These are phyloP conservation scores for Talaromyces sp. DNA, from an alignment of 2,329 filamentous ascomycete genomes.

Conservation along the genomic window DNA sequence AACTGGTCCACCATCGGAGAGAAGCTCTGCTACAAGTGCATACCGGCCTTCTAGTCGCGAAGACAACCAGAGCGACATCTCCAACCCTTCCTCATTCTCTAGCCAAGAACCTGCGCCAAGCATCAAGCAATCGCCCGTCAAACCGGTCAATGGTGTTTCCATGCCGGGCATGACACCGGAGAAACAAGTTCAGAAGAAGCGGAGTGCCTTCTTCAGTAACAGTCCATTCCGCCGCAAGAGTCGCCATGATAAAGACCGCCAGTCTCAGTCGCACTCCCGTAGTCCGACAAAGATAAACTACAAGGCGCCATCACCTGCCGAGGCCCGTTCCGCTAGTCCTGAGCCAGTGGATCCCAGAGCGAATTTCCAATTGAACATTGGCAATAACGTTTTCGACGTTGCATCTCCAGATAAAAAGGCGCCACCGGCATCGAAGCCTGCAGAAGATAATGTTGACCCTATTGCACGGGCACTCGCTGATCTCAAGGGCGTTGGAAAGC, in stretches of 20 bases:
- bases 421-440: constrained; percentile 33
- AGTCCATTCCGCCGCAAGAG: constrained; percentile 92
- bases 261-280: constrained; percentile 35
- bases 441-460: constrained; percentile 68
- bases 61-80: constrained; percentile 87
- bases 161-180: constrained; percentile 52
- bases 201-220: constrained; percentile 87
- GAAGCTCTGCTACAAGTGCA: constrained; percentile 63
- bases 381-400: constrained; percentile 93
- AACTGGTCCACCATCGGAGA: constrained; percentile 66
- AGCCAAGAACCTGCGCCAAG: constrained; percentile 73
- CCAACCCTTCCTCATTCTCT: constrained; percentile 81
- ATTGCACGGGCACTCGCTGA: constrained; percentile 91
- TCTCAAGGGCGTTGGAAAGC: constrained; percentile 81
- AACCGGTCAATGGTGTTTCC: constrained; percentile 44
- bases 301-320: constrained; percentile 19
- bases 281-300: constrained; percentile 48
- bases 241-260: constrained; percentile 64
- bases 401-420: constrained; percentile 62
- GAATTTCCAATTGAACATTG: constrained; percentile 88
- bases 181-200: constrained; percentile 64
- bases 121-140: constrained; percentile 68
- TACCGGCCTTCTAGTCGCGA: constrained; percentile 70
- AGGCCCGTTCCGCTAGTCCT: constrained; percentile 55
- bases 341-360: constrained; percentile 88